phyloP scores from a whole-genome alignment of 2,329 filamentous ascomycete genomes.

The Fusarium tupiense region DNA sequence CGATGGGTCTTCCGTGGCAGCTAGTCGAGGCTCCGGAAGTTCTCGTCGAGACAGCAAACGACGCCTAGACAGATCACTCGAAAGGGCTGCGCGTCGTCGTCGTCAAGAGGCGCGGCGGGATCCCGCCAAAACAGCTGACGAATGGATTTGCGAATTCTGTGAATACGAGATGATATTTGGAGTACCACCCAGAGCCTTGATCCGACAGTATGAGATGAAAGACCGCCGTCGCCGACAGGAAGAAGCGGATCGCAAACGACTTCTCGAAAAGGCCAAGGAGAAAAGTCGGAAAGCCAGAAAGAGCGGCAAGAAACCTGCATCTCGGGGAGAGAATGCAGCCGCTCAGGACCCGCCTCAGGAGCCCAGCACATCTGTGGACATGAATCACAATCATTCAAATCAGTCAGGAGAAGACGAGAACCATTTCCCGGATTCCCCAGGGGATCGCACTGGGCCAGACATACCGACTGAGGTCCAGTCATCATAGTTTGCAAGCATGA shows the following conservation, averaged over 20 bases:
- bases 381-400: conserved; percentile 49
- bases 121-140: conserved; percentile 74
- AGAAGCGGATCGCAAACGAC: conserved; percentile 83
- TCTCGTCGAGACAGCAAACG: conserved; percentile 69
- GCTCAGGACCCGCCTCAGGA: conserved; percentile 38
- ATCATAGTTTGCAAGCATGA: conserved; percentile 18
- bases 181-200: conserved; percentile 82
- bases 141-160: conserved; percentile 98
- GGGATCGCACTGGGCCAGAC: conserved; percentile 27
- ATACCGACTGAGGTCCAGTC: conserved; percentile 12
- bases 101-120: conserved; percentile 80
- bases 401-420: conserved; percentile 53
- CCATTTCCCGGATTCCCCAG: conserved; percentile 36
- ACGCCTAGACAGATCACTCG: conserved; percentile 75
- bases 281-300: conserved; percentile 93
- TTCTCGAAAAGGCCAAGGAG: conserved; percentile 93
- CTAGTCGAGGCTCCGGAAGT: conserved; percentile 42
- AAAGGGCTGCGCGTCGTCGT: conserved; percentile 78
- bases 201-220: conserved; percentile 93
- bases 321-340: conserved; percentile 42
- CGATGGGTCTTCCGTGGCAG: conserved; percentile 50
- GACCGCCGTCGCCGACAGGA: conserved; percentile 86
- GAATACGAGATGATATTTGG: conserved; percentile 98
- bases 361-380: conserved; percentile 35
- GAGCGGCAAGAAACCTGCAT: conserved; percentile 69